A percentile compares a stretch with the other conserved stretches of the same genome.
Evolutionary conservation across 2,329 filamentous ascomycete genomes (phyloP).

Genomic region (Cadophora sp.): DNA sequence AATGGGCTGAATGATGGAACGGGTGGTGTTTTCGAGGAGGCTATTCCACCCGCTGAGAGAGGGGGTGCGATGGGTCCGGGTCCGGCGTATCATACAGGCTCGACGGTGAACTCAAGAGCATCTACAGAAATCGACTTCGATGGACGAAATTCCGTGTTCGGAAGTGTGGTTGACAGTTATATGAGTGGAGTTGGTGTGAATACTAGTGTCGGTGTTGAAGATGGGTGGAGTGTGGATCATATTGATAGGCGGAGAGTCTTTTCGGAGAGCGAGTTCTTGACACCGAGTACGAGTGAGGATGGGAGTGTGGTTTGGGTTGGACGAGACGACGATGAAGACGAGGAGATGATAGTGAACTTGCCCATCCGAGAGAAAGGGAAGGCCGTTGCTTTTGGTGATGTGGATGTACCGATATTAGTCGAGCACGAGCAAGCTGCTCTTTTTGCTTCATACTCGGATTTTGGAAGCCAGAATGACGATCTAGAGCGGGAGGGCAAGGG

Average conservation of each 20-base stretch:
- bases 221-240: slow-evolving; percentile 26
- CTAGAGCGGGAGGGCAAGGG: neutral
- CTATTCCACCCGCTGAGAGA: slow-evolving; percentile 43
- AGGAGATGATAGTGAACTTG: neutral
- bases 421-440: neutral
- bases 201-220: slow-evolving; percentile 31
- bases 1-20: slow-evolving; percentile 60
- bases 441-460: neutral
- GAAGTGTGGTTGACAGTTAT: slow-evolving; percentile 7
- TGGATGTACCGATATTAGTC: neutral
- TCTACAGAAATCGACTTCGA: slow-evolving; percentile 24
- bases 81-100: slow-evolving; percentile 43
- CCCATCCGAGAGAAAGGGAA: slow-evolving; percentile 11
- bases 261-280: slow-evolving; percentile 21
- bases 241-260: slow-evolving; percentile 25
- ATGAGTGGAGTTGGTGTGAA: slow-evolving; percentile 8
- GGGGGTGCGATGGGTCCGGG: slow-evolving; percentile 46
- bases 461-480: neutral
- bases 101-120: slow-evolving; percentile 34
- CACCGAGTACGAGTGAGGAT: neutral
- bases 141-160: slow-evolving; percentile 12
- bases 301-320: slow-evolving; percentile 10
- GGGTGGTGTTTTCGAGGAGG: slow-evolving; percentile 54
- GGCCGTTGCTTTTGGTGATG: slow-evolving; percentile 1
- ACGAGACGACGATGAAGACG: neutral